These are phyloP conservation scores for Cucurbita argyrosperma DNA, from an alignment of 306 rosid genomes.

Conservation along the genomic window DNA sequence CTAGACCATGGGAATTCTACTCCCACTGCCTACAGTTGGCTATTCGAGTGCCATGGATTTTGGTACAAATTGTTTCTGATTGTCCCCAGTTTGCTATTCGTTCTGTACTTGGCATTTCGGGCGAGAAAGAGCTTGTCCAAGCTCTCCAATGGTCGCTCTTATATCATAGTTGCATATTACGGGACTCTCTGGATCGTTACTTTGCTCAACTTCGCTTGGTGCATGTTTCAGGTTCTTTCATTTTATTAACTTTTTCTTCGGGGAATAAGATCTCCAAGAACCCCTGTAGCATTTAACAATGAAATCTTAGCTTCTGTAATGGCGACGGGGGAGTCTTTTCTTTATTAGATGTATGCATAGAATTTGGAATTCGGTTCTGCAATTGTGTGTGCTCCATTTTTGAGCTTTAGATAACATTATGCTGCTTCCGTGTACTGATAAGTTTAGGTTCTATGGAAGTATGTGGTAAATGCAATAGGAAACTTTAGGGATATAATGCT, in stretches of 20 bases:
- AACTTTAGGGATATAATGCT: neutral
- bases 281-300: neutral
- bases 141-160: constrained; percentile 43
- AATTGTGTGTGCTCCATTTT: neutral
- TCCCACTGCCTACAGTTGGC: constrained; percentile 21
- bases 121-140: constrained; percentile 31
- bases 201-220: constrained; percentile 59
- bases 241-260: too few species aligned
- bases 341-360: neutral
- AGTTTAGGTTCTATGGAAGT: neutral
- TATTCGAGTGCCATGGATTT: constrained; percentile 54
- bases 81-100: constrained; percentile 23
- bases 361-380: neutral
- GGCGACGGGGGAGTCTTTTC: neutral
- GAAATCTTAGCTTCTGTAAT: neutral
- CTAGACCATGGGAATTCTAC: constrained; percentile 13
- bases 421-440: neutral
- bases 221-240: constrained; percentile 52
- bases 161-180: constrained; percentile 35
- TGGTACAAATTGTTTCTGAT: constrained; percentile 35
- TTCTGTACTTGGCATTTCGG: constrained; percentile 29
- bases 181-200: constrained; percentile 41
- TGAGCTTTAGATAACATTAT: neutral
- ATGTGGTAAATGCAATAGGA: neutral
- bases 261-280: neutral